A percentile compares a stretch with the other conserved stretches of the same genome.
Evolutionary conservation across 345 rosid genomes (phyloP).

Genomic region (Hibiscus syriacus): DNA sequence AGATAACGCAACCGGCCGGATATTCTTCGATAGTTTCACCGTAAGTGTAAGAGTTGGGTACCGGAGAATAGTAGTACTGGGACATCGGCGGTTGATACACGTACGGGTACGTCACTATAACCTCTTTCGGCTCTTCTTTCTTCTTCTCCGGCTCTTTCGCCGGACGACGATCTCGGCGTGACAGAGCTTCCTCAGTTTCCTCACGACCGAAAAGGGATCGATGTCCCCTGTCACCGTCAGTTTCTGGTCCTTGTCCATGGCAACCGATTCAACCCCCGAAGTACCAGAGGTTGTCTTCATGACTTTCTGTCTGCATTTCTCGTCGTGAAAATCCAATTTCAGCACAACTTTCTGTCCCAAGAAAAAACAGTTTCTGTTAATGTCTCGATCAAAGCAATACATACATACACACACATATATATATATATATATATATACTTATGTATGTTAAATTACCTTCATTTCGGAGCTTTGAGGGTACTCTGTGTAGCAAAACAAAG

Average conservation of each 20-base stretch:
- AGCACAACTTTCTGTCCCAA: conserved; percentile 46
- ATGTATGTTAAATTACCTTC: no score
- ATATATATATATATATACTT: no score
- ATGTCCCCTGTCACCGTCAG: conserved; percentile 50
- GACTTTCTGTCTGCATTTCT: conserved; percentile 41
- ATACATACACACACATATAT: no score
- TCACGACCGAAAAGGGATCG: conserved; percentile 33
- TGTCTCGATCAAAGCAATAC: background rate
- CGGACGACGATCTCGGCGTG: conserved; percentile 35
- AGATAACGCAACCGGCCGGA: conserved; percentile 39
- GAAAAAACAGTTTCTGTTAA: background rate
- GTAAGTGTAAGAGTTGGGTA: background rate
- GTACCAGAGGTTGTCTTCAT: conserved; percentile 41
- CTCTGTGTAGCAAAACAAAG: background rate
- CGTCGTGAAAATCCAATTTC: conserved; percentile 32
- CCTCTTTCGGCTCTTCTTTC: background rate
- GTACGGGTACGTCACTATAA: background rate
- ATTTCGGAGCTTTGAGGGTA: background rate
- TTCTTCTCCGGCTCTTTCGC: conserved; percentile 51
- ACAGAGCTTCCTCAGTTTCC: conserved; percentile 49
- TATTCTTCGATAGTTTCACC: conserved; percentile 29
- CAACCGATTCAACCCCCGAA: conserved; percentile 42
- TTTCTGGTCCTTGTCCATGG: conserved; percentile 45
- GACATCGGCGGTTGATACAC: background rate
- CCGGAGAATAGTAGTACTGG: background rate